phyloP scores from a whole-genome alignment of 116 monocot genomes.

The Thalassia testudinum region DNA sequence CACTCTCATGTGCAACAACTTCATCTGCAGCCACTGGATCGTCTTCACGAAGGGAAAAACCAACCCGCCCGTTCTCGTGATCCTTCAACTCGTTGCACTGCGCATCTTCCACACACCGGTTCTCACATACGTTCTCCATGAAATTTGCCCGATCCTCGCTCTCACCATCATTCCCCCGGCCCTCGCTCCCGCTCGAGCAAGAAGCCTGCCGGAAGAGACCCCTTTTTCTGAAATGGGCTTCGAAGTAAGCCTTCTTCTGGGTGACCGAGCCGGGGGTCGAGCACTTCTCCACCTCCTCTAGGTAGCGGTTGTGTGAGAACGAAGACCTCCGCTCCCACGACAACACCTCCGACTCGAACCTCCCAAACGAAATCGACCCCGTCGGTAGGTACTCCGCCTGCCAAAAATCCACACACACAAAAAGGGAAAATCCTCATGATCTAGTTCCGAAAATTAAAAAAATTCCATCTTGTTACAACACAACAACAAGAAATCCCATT shows the following conservation, averaged over 20 bases:
- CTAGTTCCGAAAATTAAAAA: not conserved
- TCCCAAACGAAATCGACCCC: slow-evolving; percentile 69
- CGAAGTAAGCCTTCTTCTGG: slow-evolving; percentile 72
- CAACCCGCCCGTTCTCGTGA: not conserved
- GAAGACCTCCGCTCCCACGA: slow-evolving; percentile 81
- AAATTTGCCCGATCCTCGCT: slow-evolving; percentile 5
- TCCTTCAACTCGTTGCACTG: slow-evolving; percentile 6
- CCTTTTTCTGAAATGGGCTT: slow-evolving; percentile 62
- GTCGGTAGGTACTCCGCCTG: slow-evolving; percentile 36
- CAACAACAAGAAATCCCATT: not conserved
- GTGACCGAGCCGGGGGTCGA: slow-evolving; percentile 65
- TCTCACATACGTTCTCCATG: slow-evolving; percentile 5
- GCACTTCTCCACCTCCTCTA: slow-evolving; percentile 70
- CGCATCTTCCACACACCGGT: not conserved
- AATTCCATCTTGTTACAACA: not conserved
- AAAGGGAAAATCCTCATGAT: not conserved
- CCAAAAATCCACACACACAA: not conserved
- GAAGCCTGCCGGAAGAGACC: slow-evolving; percentile 23
- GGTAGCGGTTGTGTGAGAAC: slow-evolving; percentile 58
- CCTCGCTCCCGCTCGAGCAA: slow-evolving; percentile 9
- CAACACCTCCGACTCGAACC: slow-evolving; percentile 50
- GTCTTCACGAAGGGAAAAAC: slow-evolving; percentile 18
- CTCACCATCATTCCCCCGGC: slow-evolving; percentile 7
- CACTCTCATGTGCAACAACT: slow-evolving; percentile 2
- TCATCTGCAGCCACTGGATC: slow-evolving; percentile 10